Percentiles rank a stretch among this genome's conserved stretches.
These are phyloP conservation scores for Tulasnella calospora DNA, from an alignment of 768 basidiomycete genomes.

Conservation along the genomic window DNA sequence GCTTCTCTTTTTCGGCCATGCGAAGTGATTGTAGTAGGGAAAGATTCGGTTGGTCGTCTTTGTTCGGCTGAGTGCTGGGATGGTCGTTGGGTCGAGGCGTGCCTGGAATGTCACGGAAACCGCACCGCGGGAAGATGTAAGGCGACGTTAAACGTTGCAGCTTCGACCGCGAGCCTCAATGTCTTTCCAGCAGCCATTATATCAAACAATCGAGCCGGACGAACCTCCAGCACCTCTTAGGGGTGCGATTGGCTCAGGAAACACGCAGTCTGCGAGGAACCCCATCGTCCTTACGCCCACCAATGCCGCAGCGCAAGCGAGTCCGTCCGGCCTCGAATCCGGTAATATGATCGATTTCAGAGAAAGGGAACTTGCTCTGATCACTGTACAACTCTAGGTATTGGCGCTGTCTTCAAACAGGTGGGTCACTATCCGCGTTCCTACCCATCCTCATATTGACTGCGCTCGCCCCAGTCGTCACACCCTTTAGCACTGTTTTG, in stretches of 20 bases:
- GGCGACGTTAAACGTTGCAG: neutral
- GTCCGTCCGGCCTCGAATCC: constrained; percentile 59
- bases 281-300: constrained; percentile 59
- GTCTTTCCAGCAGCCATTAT: constrained; percentile 24
- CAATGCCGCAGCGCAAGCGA: constrained; percentile 43
- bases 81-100: neutral
- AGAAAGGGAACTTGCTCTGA: neutral
- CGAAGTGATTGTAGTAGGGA: neutral
- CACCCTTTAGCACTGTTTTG: constrained; percentile 72
- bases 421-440: constrained; percentile 38
- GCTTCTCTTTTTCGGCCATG: neutral
- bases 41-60: neutral
- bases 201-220: constrained; percentile 73
- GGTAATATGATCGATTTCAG: constrained; percentile 56
- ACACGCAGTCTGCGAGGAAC: constrained; percentile 30
- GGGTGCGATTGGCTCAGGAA: neutral
- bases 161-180: constrained; percentile 8
- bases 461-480: constrained; percentile 29
- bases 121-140: neutral
- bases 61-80: neutral
- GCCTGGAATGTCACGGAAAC: neutral
- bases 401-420: constrained; percentile 73
- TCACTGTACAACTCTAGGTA: constrained; percentile 43
- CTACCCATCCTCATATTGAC: neutral
- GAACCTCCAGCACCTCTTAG: constrained; percentile 45